A percentile compares a stretch with the other conserved stretches of the same genome.
Conservation (phyloP, 176 grass and related monocot genomes). For the Cenchrus purpureus region DNA sequence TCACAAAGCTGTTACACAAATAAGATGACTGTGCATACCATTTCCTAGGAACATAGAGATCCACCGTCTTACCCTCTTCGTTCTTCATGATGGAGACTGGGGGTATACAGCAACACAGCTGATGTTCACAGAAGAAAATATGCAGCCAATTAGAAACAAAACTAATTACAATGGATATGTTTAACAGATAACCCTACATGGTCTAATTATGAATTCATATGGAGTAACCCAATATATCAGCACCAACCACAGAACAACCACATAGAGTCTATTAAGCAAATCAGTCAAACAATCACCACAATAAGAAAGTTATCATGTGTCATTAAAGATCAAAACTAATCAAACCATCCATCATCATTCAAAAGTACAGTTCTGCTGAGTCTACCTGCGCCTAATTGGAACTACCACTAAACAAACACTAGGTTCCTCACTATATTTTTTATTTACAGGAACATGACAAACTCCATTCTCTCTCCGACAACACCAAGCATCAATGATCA, state of each 20-base stretch:
- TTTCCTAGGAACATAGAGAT: slow-evolving; percentile 76
- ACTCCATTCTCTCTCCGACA: background rate
- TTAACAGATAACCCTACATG: no score
- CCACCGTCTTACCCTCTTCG: slow-evolving; percentile 70
- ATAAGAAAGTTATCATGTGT: background rate
- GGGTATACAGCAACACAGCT: background rate
- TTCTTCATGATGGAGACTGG: slow-evolving; percentile 55
- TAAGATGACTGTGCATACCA: slow-evolving; percentile 19
- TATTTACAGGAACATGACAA: background rate
- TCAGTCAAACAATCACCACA: background rate
- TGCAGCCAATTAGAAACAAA: background rate
- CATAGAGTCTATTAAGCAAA: background rate
- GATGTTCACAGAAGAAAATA: slow-evolving; percentile 3
- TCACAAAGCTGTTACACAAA: background rate
- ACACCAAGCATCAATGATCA: background rate
- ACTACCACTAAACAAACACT: background rate
- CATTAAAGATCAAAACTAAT: no score
- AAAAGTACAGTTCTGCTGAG: background rate
- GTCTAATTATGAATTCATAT: background rate
- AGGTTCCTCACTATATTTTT: background rate
- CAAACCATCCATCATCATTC: background rate
- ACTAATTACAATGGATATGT: background rate
- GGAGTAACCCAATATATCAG: background rate
- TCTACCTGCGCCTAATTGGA: background rate
- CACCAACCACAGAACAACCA: background rate